These are phyloP conservation scores for Pleurostoma richardsiae DNA, from an alignment of 2,329 filamentous ascomycete genomes.

Conservation along the genomic window DNA sequence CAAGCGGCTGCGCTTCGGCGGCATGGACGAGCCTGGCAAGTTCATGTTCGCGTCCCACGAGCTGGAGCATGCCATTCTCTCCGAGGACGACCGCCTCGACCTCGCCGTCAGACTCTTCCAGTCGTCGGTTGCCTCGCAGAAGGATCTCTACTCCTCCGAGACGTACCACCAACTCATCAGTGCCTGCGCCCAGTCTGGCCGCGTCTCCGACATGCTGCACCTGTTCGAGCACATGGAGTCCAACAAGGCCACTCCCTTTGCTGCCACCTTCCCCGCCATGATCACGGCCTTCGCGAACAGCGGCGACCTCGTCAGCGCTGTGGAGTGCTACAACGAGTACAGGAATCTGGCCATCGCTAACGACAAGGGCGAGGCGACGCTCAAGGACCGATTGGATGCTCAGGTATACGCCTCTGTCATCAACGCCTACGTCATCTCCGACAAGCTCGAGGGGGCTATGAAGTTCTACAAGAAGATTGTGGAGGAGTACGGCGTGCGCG, in stretches of 20 bases:
- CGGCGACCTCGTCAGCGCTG: slow-evolving; percentile 79
- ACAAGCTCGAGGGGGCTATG: slow-evolving; percentile 73
- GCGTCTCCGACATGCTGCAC: slow-evolving; percentile 81
- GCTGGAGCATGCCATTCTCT: slow-evolving; percentile 78
- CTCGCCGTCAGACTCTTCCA: slow-evolving; percentile 84
- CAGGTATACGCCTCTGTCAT: slow-evolving; percentile 89
- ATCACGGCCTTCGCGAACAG: slow-evolving; percentile 85
- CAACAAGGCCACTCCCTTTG: slow-evolving; percentile 66
- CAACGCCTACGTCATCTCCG: slow-evolving; percentile 79
- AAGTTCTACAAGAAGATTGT: slow-evolving; percentile 83
- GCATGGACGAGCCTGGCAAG: slow-evolving; percentile 75
- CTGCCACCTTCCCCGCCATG: slow-evolving; percentile 85
- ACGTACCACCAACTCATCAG: slow-evolving; percentile 83
- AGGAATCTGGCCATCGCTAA: slow-evolving; percentile 80
- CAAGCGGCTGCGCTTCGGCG: slow-evolving; percentile 78
- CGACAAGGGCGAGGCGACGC: slow-evolving; percentile 65
- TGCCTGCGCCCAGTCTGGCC: slow-evolving; percentile 78
- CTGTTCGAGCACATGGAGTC: slow-evolving; percentile 90
- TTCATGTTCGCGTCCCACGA: slow-evolving; percentile 89
- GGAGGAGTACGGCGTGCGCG: slow-evolving; percentile 51
- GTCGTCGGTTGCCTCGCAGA: slow-evolving; percentile 60
- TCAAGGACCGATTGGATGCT: slow-evolving; percentile 70
- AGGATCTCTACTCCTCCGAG: slow-evolving; percentile 67
- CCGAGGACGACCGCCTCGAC: slow-evolving; percentile 80
- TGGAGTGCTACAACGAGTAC: slow-evolving; percentile 96